Conservation (phyloP, 805 yeast genomes). For the Pichia nanzhaoensis region DNA sequence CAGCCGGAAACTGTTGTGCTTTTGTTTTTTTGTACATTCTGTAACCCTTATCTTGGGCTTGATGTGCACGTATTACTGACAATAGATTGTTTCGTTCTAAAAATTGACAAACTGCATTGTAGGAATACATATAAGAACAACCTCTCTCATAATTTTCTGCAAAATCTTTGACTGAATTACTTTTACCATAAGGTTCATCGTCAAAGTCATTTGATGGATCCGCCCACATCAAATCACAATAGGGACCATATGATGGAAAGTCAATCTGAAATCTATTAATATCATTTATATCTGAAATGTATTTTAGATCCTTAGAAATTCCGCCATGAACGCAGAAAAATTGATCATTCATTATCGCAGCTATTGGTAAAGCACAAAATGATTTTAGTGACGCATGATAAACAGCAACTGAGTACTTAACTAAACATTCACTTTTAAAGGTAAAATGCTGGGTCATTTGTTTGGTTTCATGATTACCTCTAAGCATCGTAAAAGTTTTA, state of each 20-base stretch:
- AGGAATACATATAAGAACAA: constrained; percentile 86
- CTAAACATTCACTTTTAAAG: constrained; percentile 81
- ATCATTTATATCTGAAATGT: constrained; percentile 59
- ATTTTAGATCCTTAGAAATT: constrained; percentile 72
- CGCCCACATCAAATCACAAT: constrained; percentile 95
- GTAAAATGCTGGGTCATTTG: constrained; percentile 94
- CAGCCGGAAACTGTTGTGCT: constrained; percentile 80
- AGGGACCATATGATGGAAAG: constrained; percentile 77
- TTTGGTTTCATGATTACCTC: constrained; percentile 94
- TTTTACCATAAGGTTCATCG: constrained; percentile 33
- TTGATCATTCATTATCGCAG: constrained; percentile 89
- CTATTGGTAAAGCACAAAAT: constrained; percentile 83
- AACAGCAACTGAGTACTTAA: constrained; percentile 61
- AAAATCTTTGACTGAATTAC: constrained; percentile 33
- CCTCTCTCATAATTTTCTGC: constrained; percentile 72
- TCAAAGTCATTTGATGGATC: constrained; percentile 93
- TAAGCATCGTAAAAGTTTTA: constrained; percentile 63
- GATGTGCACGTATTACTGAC: constrained; percentile 91
- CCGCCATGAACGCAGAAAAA: constrained; percentile 98
- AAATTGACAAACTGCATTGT: constrained; percentile 73
- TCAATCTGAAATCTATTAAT: constrained; percentile 85
- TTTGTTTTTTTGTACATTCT: constrained; percentile 85
- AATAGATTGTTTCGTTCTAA: constrained; percentile 70
- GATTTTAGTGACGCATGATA: constrained; percentile 72
- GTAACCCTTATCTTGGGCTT: constrained; percentile 96